A percentile compares a stretch with the other conserved stretches of the same genome.
These are phyloP conservation scores for Nakazawaea anatomiae DNA, from an alignment of 805 yeast species.

Conservation along the genomic window DNA sequence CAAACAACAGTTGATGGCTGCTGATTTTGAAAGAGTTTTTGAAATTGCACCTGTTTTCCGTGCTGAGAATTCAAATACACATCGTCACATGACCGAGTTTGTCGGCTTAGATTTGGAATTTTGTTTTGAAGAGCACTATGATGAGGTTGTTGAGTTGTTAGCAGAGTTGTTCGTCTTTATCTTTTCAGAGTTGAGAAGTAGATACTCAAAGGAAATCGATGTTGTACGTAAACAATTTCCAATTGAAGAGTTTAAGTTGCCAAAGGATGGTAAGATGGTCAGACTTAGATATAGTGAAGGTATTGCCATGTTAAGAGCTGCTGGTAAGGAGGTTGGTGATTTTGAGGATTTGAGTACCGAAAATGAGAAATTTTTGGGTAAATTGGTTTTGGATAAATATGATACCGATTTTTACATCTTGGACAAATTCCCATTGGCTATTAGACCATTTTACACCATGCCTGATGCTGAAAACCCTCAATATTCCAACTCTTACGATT, in stretches of 20 bases:
- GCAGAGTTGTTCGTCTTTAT: conserved; percentile 75
- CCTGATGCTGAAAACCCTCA: conserved; percentile 90
- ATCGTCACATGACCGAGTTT: conserved; percentile 99
- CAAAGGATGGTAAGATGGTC: conserved; percentile 91
- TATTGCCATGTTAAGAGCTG: conserved; percentile 75
- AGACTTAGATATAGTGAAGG: conserved; percentile 88
- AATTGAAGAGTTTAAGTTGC: conserved; percentile 94
- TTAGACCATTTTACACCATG: conserved; percentile 99
- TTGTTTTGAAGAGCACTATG: conserved; percentile 97
- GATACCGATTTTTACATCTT: conserved; percentile 96
- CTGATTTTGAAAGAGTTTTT: conserved; percentile 93
- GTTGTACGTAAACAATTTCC: conserved; percentile 92
- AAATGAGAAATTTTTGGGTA: conserved; percentile 90
- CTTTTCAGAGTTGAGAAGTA: conserved; percentile 72
- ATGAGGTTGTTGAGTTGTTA: conserved; percentile 68
- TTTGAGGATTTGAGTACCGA: conserved; percentile 90
- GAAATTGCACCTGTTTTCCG: conserved; percentile 98
- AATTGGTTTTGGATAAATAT: conserved; percentile 85
- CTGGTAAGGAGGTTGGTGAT: conserved; percentile 82
- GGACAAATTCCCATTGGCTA: conserved; percentile 95
- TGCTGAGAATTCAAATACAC: conserved; percentile 98
- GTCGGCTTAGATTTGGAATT: conserved; percentile 96
- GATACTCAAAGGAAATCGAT: conserved; percentile 82
- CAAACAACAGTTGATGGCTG: conserved; percentile 97
- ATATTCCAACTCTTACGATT: conserved; percentile 96